These are phyloP conservation scores for Sugiyamaella pinicola DNA, from an alignment of 1,139 yeast species.

Conservation along the genomic window DNA sequence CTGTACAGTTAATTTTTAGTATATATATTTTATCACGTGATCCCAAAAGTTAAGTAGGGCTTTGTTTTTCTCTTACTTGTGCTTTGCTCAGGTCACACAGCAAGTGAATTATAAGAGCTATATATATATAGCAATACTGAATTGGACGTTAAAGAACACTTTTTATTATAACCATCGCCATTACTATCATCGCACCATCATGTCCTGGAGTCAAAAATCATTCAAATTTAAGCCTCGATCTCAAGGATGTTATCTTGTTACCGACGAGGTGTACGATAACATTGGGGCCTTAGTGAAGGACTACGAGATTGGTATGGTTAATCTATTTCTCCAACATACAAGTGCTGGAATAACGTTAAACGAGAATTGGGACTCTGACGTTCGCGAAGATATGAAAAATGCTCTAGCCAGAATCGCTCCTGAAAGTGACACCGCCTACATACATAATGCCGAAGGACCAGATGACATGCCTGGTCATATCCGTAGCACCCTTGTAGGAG, in stretches of 20 bases:
- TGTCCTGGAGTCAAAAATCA: constrained; percentile 48
- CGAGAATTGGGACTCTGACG: constrained; percentile 82
- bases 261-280: constrained; percentile 59
- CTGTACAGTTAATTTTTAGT: no score
- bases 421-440: constrained; percentile 57
- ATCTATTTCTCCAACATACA: constrained; percentile 75
- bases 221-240: constrained; percentile 60
- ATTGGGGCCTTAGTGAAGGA: constrained; percentile 59
- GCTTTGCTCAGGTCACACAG: no score
- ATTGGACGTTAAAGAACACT: no score
- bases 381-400: constrained; percentile 64
- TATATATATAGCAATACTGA: neutral
- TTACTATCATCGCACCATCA: constrained; percentile 3
- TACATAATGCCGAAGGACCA: constrained; percentile 72
- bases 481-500: constrained; percentile 67
- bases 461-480: constrained; percentile 87
- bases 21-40: neutral
- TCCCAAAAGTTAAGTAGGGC: neutral
- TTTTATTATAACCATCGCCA: neutral
- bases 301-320: constrained; percentile 63
- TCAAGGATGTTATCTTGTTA: constrained; percentile 70
- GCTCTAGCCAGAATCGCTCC: constrained; percentile 70
- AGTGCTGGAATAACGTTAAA: constrained; percentile 75
- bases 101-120: no score
- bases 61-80: neutral